Conservation (phyloP, 2,329 filamentous ascomycete genomes). For the Reticulascus tulasneorum region DNA sequence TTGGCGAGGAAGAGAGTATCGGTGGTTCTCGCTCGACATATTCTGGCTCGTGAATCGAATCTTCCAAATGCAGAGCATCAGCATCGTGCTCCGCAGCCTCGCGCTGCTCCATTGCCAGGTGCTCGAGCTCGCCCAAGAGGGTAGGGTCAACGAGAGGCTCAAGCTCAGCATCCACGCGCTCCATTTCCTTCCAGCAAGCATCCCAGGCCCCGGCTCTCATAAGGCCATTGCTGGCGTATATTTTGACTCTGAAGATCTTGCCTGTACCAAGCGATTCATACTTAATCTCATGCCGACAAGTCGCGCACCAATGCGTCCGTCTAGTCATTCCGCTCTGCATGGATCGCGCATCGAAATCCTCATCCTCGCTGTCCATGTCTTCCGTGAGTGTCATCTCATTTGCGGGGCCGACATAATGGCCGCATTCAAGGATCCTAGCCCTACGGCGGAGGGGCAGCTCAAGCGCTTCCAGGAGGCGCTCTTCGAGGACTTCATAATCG, state of each 20-base stretch:
- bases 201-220: slow-evolving; percentile 91
- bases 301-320: slow-evolving; percentile 52
- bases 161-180: slow-evolving; percentile 93
- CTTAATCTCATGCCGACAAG: slow-evolving; percentile 51
- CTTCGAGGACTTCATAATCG: slow-evolving; percentile 63
- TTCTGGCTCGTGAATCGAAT: slow-evolving; percentile 10
- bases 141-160: slow-evolving; percentile 64
- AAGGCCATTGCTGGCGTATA: slow-evolving; percentile 91
- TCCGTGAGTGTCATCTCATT: slow-evolving; percentile 41
- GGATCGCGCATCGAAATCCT: slow-evolving; percentile 30
- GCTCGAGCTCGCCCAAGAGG: slow-evolving; percentile 53
- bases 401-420: slow-evolving; percentile 66
- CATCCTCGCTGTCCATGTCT: slow-evolving; percentile 43
- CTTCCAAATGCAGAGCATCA: slow-evolving; percentile 1
- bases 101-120: slow-evolving; percentile 41
- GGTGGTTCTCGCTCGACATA: slow-evolving; percentile 5
- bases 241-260: slow-evolving; percentile 72
- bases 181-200: slow-evolving; percentile 96
- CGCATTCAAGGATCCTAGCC: slow-evolving; percentile 70
- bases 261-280: slow-evolving; percentile 49
- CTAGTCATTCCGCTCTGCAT: slow-evolving; percentile 11
- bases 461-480: slow-evolving; percentile 55
- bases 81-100: slow-evolving; percentile 30
- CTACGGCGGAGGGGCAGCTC: slow-evolving; percentile 57
- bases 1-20: slow-evolving; percentile 1